These are phyloP conservation scores for Akebia trifoliata DNA, from an alignment of 164 flowering plant genomes.

Conservation along the genomic window DNA sequence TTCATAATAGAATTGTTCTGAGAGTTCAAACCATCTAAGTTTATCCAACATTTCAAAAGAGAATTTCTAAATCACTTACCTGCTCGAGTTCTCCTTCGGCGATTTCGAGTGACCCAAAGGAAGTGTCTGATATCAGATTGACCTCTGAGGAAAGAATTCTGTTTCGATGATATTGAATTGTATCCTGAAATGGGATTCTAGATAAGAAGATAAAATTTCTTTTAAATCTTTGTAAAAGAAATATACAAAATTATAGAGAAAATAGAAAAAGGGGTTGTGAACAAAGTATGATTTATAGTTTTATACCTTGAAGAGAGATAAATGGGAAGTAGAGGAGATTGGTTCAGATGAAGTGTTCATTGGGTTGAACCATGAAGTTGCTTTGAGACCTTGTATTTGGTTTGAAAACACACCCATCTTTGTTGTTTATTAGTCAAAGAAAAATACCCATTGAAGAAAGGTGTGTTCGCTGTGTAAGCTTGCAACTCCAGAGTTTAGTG, in stretches of 20 bases:
- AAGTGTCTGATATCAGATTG: conserved; percentile 23
- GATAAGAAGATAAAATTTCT: background rate
- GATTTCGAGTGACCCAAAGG: conserved; percentile 12
- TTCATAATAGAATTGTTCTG: background rate
- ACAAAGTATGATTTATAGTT: background rate
- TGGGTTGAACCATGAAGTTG: conserved; percentile 17
- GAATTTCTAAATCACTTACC: conserved; percentile 8
- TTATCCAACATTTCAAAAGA: background rate
- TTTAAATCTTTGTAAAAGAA: background rate
- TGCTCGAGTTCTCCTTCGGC: conserved; percentile 11
- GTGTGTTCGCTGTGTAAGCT: background rate
- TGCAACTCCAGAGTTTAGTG: background rate
- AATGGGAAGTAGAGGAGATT: conserved; percentile 20
- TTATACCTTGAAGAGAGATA: conserved; percentile 27
- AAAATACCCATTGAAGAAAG: conserved; percentile 10
- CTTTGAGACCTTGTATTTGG: conserved; percentile 24
- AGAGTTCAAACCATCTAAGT: too few species aligned
- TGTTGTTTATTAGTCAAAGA: background rate
- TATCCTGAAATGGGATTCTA: conserved; percentile 26
- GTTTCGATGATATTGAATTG: conserved; percentile 26
- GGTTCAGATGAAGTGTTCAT: conserved; percentile 13
- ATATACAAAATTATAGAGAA: background rate
- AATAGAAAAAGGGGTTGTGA: too few species aligned
- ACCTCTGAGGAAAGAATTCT: conserved; percentile 31
- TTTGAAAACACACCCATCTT: conserved; percentile 21